Base-by-base conservation (phyloP, 176 grass and related monocot genomes). In the Eleusine indica region DNA sequence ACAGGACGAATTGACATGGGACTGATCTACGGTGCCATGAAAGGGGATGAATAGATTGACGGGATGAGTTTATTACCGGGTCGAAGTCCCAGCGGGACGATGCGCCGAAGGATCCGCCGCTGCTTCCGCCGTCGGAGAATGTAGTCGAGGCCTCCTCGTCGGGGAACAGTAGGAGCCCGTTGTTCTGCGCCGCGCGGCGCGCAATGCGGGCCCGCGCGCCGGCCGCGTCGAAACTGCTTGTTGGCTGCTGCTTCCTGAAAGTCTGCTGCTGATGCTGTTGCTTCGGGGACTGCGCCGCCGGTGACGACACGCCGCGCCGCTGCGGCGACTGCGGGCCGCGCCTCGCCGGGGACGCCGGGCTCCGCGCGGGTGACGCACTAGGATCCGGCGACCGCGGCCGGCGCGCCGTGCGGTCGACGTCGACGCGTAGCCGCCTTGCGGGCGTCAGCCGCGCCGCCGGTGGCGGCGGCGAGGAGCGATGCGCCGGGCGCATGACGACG, bases 111-210 rank as follows among this genome's bases (percentile, higher is more conserved):
- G 84, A 84, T 61, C 88, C 74, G 70, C 89, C 74, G 52, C 80
- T 90, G 75, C 83, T 56, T 30, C 91, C 89, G 70, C 89, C 91
- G 18, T 87, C 91, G 38, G 89, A 94, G 80, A 92, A 65, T 38
- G 78, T 87, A 18, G 93, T 90, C 0, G 86, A 90, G 25, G 91
- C 78, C 56, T 99, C 93, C 18, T 96, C 97, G 52, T 89, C 87
- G 10, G 78, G 61, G 0, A 61, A 60, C 1, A 78, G 65, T 7
- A 28, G 21, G 14, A 28, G 21, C 2, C 56, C 80, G 1, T 67
- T 10, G 12, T 60, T 60, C 57, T 41, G 68, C 7, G 71, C 75
- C 2, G 51, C 71, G 41, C 78, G 83, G 42, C 86, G 51, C 10
- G 29, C 80, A 71, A 83, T 94, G 53, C 88, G 87, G 19, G 87